Base-by-base conservation (phyloP, 1,139 yeast species). In the Tardiomyces depauwii region DNA sequence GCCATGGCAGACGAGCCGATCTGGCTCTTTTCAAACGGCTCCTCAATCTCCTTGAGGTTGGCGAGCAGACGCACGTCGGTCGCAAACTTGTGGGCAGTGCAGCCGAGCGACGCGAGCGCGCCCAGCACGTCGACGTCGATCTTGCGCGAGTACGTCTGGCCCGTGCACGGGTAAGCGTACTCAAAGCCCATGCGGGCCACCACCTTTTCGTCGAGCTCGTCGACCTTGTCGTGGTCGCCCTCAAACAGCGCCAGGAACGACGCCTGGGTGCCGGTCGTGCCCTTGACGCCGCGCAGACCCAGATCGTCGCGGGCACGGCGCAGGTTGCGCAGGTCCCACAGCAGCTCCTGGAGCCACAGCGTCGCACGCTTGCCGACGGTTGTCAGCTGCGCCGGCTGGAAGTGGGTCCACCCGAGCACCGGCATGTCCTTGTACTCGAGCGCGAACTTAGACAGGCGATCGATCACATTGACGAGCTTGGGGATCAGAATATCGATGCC, bases 1-100 rank as follows among this genome's bases (percentile, higher is more conserved):
- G 99, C 99, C 99, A 91, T 91, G 40, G 98, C 98, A 49, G 89
- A 78, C 18, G 97, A 89, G 40, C 99, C 99, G 63, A 91, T 91
- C 73, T 91, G 99, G 21, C 91, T 80, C 70, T 86, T 87, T 73
- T 91, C 98, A 65, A 91, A 93, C 27, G 99, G 99, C 68, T 91
- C 99, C 72, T 93, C 98, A 55, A 91, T 71, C 72, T 91, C 98
- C 72, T 91, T 91, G 72, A 91, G 78, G 70, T 91, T 89, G 54
- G 99, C 99, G 59, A 93, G 77, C 62, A 91, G 76, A 69, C 99
- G 82, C 58, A 91, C 80, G 66, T 91, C 99, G 48, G 98, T 91
- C 51, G 96, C 97, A 73, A 93, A 82, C 74, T 93, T 93, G 72
- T 91, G 98, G 49, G 96, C 91, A 55, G 96, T 76, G 47, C 96